phyloP scores from a whole-genome alignment of 2,329 filamentous ascomycete species.

The Amauroascus verrucosus region DNA sequence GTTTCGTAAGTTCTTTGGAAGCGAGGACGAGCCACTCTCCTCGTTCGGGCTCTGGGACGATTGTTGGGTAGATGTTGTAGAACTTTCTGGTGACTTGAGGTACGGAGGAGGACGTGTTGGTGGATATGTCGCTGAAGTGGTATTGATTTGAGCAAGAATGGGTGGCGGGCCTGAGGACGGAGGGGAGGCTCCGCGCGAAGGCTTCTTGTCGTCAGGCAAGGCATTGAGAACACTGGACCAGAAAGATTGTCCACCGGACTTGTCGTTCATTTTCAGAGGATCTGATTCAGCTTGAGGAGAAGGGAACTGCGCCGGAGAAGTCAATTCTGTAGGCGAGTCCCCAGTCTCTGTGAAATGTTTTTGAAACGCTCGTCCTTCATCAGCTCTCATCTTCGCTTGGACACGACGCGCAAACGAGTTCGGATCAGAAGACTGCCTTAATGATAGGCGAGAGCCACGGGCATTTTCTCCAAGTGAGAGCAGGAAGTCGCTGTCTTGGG shows the following conservation, averaged over 20 bases:
- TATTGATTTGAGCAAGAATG: background rate
- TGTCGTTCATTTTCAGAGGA: background rate
- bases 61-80: constrained; percentile 10
- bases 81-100: constrained; percentile 13
- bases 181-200: background rate
- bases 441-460: constrained; percentile 31
- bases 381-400: constrained; percentile 43
- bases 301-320: background rate
- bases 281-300: constrained; percentile 2
- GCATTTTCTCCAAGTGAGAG: constrained; percentile 23
- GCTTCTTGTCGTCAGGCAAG: constrained; percentile 11
- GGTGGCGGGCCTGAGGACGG: background rate
- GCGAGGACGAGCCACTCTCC: constrained; percentile 9
- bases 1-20: constrained; percentile 29
- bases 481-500: constrained; percentile 32
- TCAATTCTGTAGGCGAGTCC: constrained; percentile 2
- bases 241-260: constrained; percentile 9
- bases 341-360: background rate
- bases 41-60: background rate
- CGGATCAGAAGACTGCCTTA: constrained; percentile 31
- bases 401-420: constrained; percentile 39
- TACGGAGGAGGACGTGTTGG: constrained; percentile 12
- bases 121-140: background rate
- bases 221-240: constrained; percentile 15
- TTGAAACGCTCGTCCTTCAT: constrained; percentile 44